Evolutionary conservation across 2,329 filamentous ascomycete genomes (phyloP), one percentile per base, ranked within the genome.

Genomic region (Talaromyces sp.): DNA sequence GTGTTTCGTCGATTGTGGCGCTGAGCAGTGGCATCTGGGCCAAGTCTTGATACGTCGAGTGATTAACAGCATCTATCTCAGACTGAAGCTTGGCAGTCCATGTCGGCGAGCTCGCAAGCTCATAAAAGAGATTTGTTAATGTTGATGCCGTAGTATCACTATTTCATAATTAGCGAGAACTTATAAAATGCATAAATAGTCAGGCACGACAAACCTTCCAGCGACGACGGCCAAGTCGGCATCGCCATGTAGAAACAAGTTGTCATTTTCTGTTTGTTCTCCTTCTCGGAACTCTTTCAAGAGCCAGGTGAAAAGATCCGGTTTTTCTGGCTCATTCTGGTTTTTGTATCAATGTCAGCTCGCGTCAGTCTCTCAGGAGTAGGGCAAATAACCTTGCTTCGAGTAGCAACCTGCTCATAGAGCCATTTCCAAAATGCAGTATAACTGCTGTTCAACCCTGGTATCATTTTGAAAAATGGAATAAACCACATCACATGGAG

Each of bases 171-270:
- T 1, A 62, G 69, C 27, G 70, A 65, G 1, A 71, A 61, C 33
- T 65, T 36, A 4, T 57, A 58, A 15, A 58, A 55, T 22, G 52
- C 49, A 22, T 59, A 33, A 10, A 65, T 44, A 7, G 49, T 25
- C 11, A n/a, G 22, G 27, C 3, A 53, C 15, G 8, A 13, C 47
- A 33, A 36, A 67, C 67, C 67, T 69, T 47, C 70, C 70, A 15
- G 70, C 70, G 3, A 72, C 65, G 19, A 70, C 58, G 47, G 70
- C 65, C 19, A 69, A 30, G 13, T 65, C 60, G 13, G 65, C 66
- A 65, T 67, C 67, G 17, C 60, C 64, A 30, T 63, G 62, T 10
- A 66, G 66, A 60, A 61, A 60, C 17, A 44, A 55, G 44, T 36
- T 30, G 60, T 57, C 60, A 44, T 59, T 55, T 25, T 53, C n/a